Evolutionary conservation across 2,329 filamentous ascomycete genomes (phyloP).

Genomic region (Ophiocordyceps unilateralis): DNA sequence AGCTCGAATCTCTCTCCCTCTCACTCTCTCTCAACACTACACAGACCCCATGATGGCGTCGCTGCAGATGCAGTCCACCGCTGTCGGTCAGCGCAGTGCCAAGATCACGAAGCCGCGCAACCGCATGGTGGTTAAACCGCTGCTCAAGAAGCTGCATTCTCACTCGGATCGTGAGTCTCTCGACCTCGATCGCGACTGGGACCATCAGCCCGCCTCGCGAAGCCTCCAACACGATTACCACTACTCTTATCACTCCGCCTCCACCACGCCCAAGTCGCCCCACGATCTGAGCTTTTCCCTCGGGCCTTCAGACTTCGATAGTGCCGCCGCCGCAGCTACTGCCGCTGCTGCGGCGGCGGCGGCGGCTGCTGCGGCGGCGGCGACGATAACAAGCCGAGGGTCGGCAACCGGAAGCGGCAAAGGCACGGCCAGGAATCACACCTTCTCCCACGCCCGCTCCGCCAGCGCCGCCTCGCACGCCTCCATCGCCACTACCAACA

Average conservation of each 20-base stretch:
- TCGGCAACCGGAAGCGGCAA: neutral
- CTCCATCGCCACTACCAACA: conserved; percentile 37
- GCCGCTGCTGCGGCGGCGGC: neutral
- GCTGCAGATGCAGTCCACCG: conserved; percentile 11
- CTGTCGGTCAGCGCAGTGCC: conserved; percentile 3
- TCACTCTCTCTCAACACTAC: neutral
- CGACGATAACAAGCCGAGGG: neutral
- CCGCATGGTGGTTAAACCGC: conserved; percentile 39
- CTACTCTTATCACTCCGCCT: conserved; percentile 3
- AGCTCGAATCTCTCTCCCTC: too few relatives aligned
- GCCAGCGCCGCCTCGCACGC: conserved; percentile 40
- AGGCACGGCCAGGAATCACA: conserved; percentile 7
- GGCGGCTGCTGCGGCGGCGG: neutral
- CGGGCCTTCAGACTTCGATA: conserved; percentile 16
- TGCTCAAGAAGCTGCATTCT: conserved; percentile 37
- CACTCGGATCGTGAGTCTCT: conserved; percentile 44
- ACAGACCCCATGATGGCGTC: conserved; percentile 12
- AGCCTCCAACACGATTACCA: conserved; percentile 8
- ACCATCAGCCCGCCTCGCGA: conserved; percentile 25
- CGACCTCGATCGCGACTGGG: conserved; percentile 42
- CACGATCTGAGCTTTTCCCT: conserved; percentile 30
- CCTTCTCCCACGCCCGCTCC: conserved; percentile 38
- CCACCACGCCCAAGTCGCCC: conserved; percentile 3
- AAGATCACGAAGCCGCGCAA: conserved; percentile 26
- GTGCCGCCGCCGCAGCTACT: conserved; percentile 1